Percentiles rank a stretch among this genome's conserved stretches.
Conservation (phyloP, 208 protist species). For the Leishmania mexicana region DNA sequence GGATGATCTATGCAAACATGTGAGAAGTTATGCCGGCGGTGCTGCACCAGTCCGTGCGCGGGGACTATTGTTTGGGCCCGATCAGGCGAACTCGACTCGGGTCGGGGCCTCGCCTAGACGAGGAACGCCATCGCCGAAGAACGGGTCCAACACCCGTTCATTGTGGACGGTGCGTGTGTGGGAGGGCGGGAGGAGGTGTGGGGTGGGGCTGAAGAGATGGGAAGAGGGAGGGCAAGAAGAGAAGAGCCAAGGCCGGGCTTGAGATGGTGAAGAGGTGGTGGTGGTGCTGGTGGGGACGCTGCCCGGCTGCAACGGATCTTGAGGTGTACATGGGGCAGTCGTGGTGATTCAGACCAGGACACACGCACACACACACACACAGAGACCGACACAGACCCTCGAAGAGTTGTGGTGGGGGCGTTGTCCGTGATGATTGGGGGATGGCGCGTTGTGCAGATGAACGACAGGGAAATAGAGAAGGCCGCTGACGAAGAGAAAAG, state of each 20-base stretch:
- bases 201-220: neutral
- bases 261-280: neutral
- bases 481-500: neutral
- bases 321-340: neutral
- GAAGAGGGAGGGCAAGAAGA: neutral
- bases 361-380: neutral
- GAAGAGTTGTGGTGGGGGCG: too few species aligned
- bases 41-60: neutral
- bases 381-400: neutral
- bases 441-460: neutral
- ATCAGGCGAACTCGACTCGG: neutral
- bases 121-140: neutral
- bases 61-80: neutral
- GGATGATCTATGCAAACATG: neutral
- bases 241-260: neutral
- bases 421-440: neutral
- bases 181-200: neutral
- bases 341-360: slow-evolving; percentile 6
- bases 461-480: neutral
- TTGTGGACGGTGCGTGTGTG: neutral
- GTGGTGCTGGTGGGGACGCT: neutral
- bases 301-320: neutral
- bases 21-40: neutral
- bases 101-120: neutral
- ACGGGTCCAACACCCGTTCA: neutral